A percentile compares a stretch with the other conserved stretches of the same genome.
phyloP scores from a whole-genome alignment of 345 rosid genomes.

The Syzygium aqueum region DNA sequence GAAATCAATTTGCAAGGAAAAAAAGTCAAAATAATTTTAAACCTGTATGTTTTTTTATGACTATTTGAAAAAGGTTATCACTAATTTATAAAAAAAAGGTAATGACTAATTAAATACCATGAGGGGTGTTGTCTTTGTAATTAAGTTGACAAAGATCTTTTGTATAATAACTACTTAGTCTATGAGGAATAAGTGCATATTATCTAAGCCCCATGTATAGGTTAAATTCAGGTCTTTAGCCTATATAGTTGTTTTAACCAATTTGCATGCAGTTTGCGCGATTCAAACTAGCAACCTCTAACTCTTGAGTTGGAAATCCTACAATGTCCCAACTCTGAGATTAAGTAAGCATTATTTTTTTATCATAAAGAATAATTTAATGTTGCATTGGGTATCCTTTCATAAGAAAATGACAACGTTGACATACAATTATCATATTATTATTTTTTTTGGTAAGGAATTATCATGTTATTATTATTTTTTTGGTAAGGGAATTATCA shows the following conservation, averaged over 20 bases:
- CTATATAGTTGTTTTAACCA: neutral
- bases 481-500: too few species aligned
- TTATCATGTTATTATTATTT: too few species aligned
- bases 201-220: neutral
- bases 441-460: too few species aligned
- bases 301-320: neutral
- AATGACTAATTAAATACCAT: neutral
- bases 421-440: neutral
- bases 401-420: neutral
- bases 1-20: neutral
- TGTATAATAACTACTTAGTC: neutral
- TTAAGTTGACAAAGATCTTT: neutral
- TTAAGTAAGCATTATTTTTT: too few species aligned
- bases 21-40: neutral
- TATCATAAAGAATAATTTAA: neutral
- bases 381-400: neutral
- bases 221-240: too few species aligned
- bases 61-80: neutral
- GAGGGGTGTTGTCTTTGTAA: neutral
- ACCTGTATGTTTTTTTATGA: neutral
- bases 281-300: neutral
- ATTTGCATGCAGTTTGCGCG: neutral
- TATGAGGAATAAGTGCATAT: neutral
- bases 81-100: too few species aligned
- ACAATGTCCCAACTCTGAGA: neutral